Percentiles rank a stretch among this genome's conserved stretches.
Conservation (phyloP, 495 filamentous ascomycete genomes). For the Chlorociboria aeruginascens region DNA sequence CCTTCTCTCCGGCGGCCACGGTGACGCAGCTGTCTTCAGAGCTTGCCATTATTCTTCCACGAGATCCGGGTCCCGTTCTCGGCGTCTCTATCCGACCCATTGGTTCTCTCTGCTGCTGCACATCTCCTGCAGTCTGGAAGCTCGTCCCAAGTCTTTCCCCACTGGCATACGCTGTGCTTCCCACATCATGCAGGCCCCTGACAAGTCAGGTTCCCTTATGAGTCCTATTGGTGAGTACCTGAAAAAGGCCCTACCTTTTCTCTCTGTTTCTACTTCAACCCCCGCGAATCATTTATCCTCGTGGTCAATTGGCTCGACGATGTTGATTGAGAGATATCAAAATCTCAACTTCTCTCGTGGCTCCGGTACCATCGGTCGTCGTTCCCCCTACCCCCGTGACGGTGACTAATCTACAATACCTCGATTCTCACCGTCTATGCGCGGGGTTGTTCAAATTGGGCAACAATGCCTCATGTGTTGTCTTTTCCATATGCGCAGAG, state of each 20-base stretch:
- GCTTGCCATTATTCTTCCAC: too few relatives aligned
- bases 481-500: background rate
- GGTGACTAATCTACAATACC: background rate
- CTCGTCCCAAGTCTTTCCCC: background rate
- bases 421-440: too few relatives aligned
- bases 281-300: constrained; percentile 13
- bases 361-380: background rate
- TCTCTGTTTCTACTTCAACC: constrained; percentile 1
- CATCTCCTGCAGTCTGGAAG: background rate
- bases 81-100: background rate
- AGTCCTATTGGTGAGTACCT: constrained; percentile 19
- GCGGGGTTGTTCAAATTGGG: too few relatives aligned
- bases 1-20: too few relatives aligned
- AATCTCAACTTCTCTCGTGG: background rate
- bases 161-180: background rate
- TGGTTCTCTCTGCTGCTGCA: background rate
- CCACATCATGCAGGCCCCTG: constrained; percentile 15
- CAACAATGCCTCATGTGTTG: background rate
- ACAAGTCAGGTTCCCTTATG: constrained; percentile 4
- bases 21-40: too few relatives aligned
- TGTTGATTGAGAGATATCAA: constrained; percentile 9
- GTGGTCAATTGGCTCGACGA: constrained; percentile 18
- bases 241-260: background rate
- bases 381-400: background rate
- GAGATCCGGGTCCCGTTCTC: background rate